These are phyloP conservation scores for Chamaenerion angustifolium DNA, from an alignment of 345 rosid genomes.

Conservation along the genomic window DNA sequence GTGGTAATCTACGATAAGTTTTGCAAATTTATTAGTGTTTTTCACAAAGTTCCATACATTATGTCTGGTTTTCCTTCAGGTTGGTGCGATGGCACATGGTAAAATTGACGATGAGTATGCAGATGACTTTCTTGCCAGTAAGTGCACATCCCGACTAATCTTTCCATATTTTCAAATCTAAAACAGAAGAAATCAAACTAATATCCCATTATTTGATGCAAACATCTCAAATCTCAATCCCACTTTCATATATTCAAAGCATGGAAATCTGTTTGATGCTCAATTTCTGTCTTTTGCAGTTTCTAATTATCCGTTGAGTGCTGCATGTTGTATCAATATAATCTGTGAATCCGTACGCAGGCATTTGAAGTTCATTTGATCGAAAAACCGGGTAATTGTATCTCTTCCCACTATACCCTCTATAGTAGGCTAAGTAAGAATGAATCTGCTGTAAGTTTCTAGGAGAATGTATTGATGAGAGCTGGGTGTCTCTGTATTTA, in stretches of 20 bases:
- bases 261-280: background rate
- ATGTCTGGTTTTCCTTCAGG: slow-evolving; percentile 18
- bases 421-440: too few species aligned
- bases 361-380: slow-evolving; percentile 12
- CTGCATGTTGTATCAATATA: slow-evolving; percentile 71
- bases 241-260: too few species aligned
- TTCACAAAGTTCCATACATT: slow-evolving; percentile 2
- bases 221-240: too few species aligned
- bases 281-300: slow-evolving; percentile 25
- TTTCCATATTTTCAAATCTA: too few species aligned
- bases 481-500: too few species aligned
- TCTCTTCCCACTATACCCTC: too few species aligned
- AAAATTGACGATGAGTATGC: slow-evolving; percentile 43
- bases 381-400: too few species aligned
- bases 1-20: slow-evolving; percentile 42
- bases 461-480: too few species aligned
- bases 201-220: too few species aligned
- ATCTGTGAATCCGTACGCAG: slow-evolving; percentile 50
- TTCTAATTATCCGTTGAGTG: slow-evolving; percentile 78
- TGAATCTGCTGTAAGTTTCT: too few species aligned
- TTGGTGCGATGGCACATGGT: slow-evolving; percentile 93
- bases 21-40: background rate
- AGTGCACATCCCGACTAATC: slow-evolving; percentile 1
- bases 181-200: too few species aligned
- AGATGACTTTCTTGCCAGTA: slow-evolving; percentile 54